Evolutionary conservation across 2,329 filamentous ascomycete genomes (phyloP).

Genomic region (Pseudogymnoascus sp.): DNA sequence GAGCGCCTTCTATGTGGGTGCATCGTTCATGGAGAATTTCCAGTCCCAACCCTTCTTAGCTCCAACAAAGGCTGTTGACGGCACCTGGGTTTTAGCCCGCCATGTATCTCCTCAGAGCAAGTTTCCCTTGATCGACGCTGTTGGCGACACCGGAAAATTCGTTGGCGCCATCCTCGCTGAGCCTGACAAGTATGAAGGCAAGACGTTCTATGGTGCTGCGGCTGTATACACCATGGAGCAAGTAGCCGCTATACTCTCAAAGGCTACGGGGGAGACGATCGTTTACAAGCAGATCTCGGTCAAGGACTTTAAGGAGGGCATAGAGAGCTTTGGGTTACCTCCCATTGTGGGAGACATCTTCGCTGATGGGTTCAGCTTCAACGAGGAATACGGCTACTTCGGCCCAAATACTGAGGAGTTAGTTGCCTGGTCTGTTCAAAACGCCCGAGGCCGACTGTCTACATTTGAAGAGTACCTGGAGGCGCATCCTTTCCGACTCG

Average conservation of each 20-base stretch:
- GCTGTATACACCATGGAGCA: slow-evolving; percentile 24
- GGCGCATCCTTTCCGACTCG: slow-evolving; percentile 20
- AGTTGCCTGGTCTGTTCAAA: slow-evolving; percentile 26
- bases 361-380: slow-evolving; percentile 19
- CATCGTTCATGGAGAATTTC: slow-evolving; percentile 37
- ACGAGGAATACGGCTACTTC: slow-evolving; percentile 32
- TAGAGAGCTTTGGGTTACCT: slow-evolving; percentile 8
- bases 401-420: slow-evolving; percentile 27
- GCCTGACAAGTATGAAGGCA: slow-evolving; percentile 37
- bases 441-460: slow-evolving; percentile 26
- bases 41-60: slow-evolving; percentile 12
- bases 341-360: slow-evolving; percentile 18
- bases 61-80: slow-evolving; percentile 17
- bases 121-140: slow-evolving; percentile 24
- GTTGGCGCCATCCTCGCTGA: slow-evolving; percentile 36
- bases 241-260: slow-evolving; percentile 10
- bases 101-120: slow-evolving; percentile 19
- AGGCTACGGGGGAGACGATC: slow-evolving; percentile 14
- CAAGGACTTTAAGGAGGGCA: neutral
- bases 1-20: slow-evolving; percentile 38
- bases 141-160: slow-evolving; percentile 24
- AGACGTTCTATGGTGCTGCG: slow-evolving; percentile 38
- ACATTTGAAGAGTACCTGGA: slow-evolving; percentile 32
- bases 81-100: slow-evolving; percentile 15
- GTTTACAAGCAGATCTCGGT: slow-evolving; percentile 10